phyloP scores from a whole-genome alignment of 257 asterid genomes.

The Petrea volubilis region DNA sequence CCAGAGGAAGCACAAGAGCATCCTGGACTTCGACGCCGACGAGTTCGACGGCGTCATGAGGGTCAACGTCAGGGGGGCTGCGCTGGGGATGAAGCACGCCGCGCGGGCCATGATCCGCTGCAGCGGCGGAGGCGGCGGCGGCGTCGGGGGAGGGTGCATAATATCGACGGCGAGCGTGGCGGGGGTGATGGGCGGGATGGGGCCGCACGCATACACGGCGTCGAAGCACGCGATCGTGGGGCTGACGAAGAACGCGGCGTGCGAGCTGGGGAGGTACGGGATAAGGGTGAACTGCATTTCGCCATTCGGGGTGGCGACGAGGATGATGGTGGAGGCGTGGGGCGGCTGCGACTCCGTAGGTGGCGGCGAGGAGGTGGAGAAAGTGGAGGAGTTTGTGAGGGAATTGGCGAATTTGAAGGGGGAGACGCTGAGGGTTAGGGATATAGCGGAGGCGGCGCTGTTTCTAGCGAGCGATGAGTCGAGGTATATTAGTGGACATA shows the following conservation, averaged over 20 bases:
- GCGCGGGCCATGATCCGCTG: constrained; percentile 68
- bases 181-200: constrained; percentile 67
- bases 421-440: constrained; percentile 42
- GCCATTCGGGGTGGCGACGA: constrained; percentile 92
- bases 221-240: constrained; percentile 87
- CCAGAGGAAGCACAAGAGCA: constrained; percentile 70
- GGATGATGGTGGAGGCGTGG: constrained; percentile 79
- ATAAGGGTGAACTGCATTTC: constrained; percentile 81
- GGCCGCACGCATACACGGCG: constrained; percentile 87
- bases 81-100: constrained; percentile 83
- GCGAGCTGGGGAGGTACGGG: constrained; percentile 75
- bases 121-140: constrained; percentile 25
- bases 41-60: constrained; percentile 68
- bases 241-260: constrained; percentile 70
- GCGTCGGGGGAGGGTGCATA: constrained; percentile 46
- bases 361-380: constrained; percentile 56
- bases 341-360: constrained; percentile 32
- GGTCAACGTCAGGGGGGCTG: constrained; percentile 72
- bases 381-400: constrained; percentile 69
- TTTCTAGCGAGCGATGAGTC: constrained; percentile 63
- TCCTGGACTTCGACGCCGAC: constrained; percentile 58
- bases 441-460: constrained; percentile 63
- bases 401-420: constrained; percentile 59
- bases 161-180: constrained; percentile 84
- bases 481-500: constrained; percentile 64